Percentiles rank a stretch among this genome's conserved stretches.
phyloP scores from a whole-genome alignment of 192 early-diverging fungal genomes.

The Rhizoclosmatium globosum region DNA sequence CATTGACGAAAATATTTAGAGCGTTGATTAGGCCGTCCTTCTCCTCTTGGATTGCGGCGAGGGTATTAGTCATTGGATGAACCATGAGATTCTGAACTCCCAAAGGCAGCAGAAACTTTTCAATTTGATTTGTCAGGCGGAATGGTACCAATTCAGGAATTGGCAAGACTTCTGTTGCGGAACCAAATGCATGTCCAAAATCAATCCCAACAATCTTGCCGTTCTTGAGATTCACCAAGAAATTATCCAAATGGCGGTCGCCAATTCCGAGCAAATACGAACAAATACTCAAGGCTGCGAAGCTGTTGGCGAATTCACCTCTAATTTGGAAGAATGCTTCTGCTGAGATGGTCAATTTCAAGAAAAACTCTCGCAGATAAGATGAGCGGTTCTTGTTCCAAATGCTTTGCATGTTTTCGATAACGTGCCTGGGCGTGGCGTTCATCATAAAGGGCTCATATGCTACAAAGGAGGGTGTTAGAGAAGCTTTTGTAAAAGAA shows the following conservation, averaged over 20 bases:
- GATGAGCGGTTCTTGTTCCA: constrained; percentile 49
- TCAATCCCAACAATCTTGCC: constrained; percentile 79
- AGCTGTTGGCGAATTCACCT: constrained; percentile 71
- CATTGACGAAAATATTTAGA: constrained; percentile 83
- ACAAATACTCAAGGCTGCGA: constrained; percentile 75
- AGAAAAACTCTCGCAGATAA: constrained; percentile 62
- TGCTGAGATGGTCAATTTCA: constrained; percentile 69
- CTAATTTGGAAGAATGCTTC: constrained; percentile 77
- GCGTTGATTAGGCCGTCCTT: constrained; percentile 75
- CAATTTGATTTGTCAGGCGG: constrained; percentile 74
- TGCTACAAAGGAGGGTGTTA: constrained; percentile 34
- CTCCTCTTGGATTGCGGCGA: constrained; percentile 66
- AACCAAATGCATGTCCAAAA: constrained; percentile 88
- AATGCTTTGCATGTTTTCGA: constrained; percentile 58
- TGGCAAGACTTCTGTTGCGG: constrained; percentile 77
- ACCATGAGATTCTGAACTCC: constrained; percentile 71
- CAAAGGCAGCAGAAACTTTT: constrained; percentile 69
- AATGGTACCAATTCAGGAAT: constrained; percentile 83
- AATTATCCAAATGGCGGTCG: constrained; percentile 83
- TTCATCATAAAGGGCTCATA: constrained; percentile 65
- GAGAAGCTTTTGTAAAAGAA: too few species aligned
- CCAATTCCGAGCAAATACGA: constrained; percentile 82
- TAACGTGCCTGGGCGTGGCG: constrained; percentile 57
- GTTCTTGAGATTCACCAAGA: constrained; percentile 70
- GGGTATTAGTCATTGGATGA: constrained; percentile 72